Percentiles rank a stretch among this genome's conserved stretches.
Evolutionary conservation across 495 filamentous ascomycete genomes (phyloP).

Genomic region (Ascodesmis nigricans): DNA sequence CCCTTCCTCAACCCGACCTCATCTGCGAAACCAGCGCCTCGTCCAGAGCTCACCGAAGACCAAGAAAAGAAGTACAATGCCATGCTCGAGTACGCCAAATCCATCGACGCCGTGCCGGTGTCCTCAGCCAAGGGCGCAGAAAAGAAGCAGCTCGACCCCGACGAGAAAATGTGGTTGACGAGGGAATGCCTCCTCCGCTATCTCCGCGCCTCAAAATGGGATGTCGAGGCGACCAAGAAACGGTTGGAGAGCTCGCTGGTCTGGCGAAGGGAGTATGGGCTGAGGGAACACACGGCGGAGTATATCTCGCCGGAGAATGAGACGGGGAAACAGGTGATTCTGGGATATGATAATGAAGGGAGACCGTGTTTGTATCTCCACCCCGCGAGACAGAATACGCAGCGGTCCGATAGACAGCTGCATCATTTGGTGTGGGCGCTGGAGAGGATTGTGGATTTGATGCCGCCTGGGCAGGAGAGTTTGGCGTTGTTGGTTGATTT

Average conservation of each 20-base stretch:
- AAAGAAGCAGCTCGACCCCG: slow-evolving; percentile 43
- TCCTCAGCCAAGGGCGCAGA: slow-evolving; percentile 27
- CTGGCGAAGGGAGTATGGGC: slow-evolving; percentile 77
- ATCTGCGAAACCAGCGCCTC: slow-evolving; percentile 30
- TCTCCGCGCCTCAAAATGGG: slow-evolving; percentile 84
- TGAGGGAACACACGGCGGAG: slow-evolving; percentile 46
- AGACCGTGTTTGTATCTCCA: slow-evolving; percentile 76
- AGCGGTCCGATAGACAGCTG: slow-evolving; percentile 67
- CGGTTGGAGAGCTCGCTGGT: slow-evolving; percentile 56
- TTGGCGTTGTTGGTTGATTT: slow-evolving; percentile 75
- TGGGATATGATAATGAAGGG: slow-evolving; percentile 66
- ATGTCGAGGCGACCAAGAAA: slow-evolving; percentile 46
- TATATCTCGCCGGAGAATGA: slow-evolving; percentile 79
- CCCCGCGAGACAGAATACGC: slow-evolving; percentile 78
- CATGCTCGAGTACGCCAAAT: slow-evolving; percentile 20
- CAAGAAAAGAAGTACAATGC: slow-evolving; percentile 61
- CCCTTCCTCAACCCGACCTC: slow-evolving; percentile 46
- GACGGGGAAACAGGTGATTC: slow-evolving; percentile 78
- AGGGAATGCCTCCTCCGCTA: slow-evolving; percentile 82
- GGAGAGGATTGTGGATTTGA: slow-evolving; percentile 69
- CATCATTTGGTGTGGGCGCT: slow-evolving; percentile 92
- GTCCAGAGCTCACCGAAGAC: slow-evolving; percentile 40
- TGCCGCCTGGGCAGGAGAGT: slow-evolving; percentile 67
- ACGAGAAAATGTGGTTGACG: slow-evolving; percentile 74
- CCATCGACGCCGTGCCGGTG: slow-evolving; percentile 11